Base-by-base conservation (phyloP, 306 rosid genomes). In the Castanea crenata region DNA sequence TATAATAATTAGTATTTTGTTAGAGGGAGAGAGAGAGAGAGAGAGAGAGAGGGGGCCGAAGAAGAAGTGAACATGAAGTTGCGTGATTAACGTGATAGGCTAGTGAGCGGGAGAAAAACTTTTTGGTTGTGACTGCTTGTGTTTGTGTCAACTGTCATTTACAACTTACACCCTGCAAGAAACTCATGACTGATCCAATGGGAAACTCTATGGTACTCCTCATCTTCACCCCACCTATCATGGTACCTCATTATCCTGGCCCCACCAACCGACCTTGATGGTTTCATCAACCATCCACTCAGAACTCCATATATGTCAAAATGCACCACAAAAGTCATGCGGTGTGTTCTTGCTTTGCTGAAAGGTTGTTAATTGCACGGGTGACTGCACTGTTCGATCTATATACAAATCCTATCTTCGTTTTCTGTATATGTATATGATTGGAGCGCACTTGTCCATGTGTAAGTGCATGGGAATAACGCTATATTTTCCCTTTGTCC, bases 41-140 rank as follows among this genome's bases (percentile, higher is more conserved):
- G 67, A 74, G 74, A 70, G 52, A 32, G 76, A 75, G 49, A 79
- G 27, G 27, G n/a, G 82, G 71, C 75, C 51, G 54, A 34, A 49
- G 74, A 74, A 69, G 74, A 72, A 69, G 56, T 44, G 86, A 80
- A 59, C 78, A 80, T 56, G 95, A 85, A 85, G 82, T 19, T 27
- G 93, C 90, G 86, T 87, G 93, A 89, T 84, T 89, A 87, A 89
- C 91, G 93, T 89, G 96, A 87, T 32, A 79, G 84, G 2, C 27
- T 25, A 77, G 71, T 59, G 54, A 67, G 86, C 41, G 77, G 69
- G 81, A 62, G 77, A 71, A 74, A 87, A 74, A 83, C 2, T 14
- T 32, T 18, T 54, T 81, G 55, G 65, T 70, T 63, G 19, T 31
- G 32, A 77, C 76, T 32, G 19, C 75, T 41, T 62, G 81, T 52